A percentile compares a stretch with the other conserved stretches of the same genome.
These are phyloP conservation scores for Mucor indicus DNA, from an alignment of 371 early-diverging fungal species.

Conservation along the genomic window DNA sequence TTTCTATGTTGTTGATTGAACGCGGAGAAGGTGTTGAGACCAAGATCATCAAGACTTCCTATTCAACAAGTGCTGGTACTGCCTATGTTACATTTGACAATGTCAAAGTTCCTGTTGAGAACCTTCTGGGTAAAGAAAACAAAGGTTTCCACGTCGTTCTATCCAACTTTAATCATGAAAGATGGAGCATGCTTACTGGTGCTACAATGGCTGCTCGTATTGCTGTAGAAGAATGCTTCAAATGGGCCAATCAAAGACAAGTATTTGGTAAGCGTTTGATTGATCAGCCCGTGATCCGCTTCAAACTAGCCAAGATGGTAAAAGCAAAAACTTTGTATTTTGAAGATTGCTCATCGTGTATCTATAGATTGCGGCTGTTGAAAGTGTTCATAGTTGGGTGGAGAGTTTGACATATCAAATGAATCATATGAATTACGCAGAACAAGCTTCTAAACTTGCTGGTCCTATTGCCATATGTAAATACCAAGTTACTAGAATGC, in stretches of 20 bases:
- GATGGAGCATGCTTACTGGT: constrained; percentile 33
- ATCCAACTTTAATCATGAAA: constrained; percentile 58
- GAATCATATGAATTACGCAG: constrained; percentile 53
- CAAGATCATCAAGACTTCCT: constrained; percentile 63
- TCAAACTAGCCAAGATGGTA: constrained; percentile 66
- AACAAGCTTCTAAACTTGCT: constrained; percentile 54
- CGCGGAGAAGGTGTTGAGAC: constrained; percentile 69
- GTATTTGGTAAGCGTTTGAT: constrained; percentile 80
- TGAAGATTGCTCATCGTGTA: neutral
- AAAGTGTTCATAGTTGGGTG: constrained; percentile 52
- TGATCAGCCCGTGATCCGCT: constrained; percentile 67
- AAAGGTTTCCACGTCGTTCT: constrained; percentile 63
- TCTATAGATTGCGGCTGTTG: constrained; percentile 32
- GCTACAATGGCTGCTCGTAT: constrained; percentile 20
- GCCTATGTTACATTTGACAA: constrained; percentile 57
- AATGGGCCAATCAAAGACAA: constrained; percentile 85
- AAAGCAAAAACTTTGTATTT: constrained; percentile 46
- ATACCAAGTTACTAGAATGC: constrained; percentile 50
- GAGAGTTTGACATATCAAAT: constrained; percentile 62
- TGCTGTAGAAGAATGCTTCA: constrained; percentile 42
- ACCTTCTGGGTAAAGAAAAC: constrained; percentile 69
- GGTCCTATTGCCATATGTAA: constrained; percentile 66
- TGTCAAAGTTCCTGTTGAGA: constrained; percentile 64
- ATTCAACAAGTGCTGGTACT: constrained; percentile 58
- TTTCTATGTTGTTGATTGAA: constrained; percentile 69